A percentile compares a stretch with the other conserved stretches of the same genome.
Conservation (phyloP, 768 basidiomycete genomes). For the Suillus luteus region DNA sequence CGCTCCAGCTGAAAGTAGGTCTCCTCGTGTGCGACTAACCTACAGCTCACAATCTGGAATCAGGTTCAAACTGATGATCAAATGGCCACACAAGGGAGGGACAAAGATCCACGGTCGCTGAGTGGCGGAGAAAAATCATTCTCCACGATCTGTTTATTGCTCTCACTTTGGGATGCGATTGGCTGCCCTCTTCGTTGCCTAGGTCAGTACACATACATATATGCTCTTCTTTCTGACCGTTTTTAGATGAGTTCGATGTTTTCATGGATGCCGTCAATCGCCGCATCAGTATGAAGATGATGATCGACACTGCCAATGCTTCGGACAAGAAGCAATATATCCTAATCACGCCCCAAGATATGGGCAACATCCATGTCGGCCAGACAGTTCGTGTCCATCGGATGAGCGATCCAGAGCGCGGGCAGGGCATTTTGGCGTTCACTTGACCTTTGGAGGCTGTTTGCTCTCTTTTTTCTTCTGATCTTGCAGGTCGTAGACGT, state of each 20-base stretch:
- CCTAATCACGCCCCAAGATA: constrained; percentile 94
- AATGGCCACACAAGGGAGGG: constrained; percentile 60
- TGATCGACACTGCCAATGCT: constrained; percentile 89
- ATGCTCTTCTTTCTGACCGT: constrained; percentile 16
- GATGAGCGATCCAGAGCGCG: constrained; percentile 80
- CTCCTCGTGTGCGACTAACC: constrained; percentile 3
- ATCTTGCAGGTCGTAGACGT: not conserved
- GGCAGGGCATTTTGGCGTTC: constrained; percentile 50
- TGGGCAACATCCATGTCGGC: constrained; percentile 73
- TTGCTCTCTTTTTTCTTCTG: not conserved
- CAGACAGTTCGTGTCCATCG: constrained; percentile 70
- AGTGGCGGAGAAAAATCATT: constrained; percentile 98
- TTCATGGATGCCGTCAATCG: constrained; percentile 97
- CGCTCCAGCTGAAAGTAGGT: constrained; percentile 62
- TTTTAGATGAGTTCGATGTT: constrained; percentile 92
- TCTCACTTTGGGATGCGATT: constrained; percentile 96
- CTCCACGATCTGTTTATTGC: constrained; percentile 88
- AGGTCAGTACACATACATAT: constrained; percentile 44
- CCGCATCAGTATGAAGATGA: constrained; percentile 92
- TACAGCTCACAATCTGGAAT: not conserved
- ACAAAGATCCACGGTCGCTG: constrained; percentile 84
- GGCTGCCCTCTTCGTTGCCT: constrained; percentile 93
- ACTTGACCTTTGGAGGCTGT: constrained; percentile 13
- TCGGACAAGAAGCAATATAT: constrained; percentile 92
- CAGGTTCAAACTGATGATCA: constrained; percentile 87